Base-by-base conservation (phyloP, 495 filamentous ascomycete genomes). In the Tuber indicum region DNA sequence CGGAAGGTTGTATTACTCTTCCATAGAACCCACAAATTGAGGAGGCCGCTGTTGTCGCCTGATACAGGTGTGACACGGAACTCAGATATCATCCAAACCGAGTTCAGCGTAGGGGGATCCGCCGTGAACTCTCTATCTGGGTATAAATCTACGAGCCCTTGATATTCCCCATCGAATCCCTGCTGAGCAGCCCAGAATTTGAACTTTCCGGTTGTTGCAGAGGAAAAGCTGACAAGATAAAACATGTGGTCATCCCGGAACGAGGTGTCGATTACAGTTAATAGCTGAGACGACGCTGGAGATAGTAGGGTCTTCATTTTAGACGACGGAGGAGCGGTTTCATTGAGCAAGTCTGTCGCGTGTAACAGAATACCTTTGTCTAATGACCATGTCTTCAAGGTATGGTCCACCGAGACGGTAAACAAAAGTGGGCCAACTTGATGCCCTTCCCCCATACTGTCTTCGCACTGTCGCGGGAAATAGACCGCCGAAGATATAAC, bases 1-100 rank as follows among this genome's bases (percentile, higher is more conserved):
- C 91, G 87, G 84, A 94, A 90, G 77, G 91, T 88, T 79, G 91
- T 88, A 82, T 96, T 91, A 85, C 92, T 91, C 86, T 94, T 91
- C 94, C 93, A 95, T 66, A 96, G 85, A 19, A 94, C 88, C 96
- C 96, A 99, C 6, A 95, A 75, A 82, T 93, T 89, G 77, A 90
- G 89, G 26, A 84, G 84, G 19, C 81, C 75, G 9, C 80, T 75
- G 39, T 82, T 75, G 46, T 83, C 75, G 5, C 83, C 74, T 9
- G 77, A 78, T 41, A 85, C 85, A 2, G 88, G 83, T 52, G 88
- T 89, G 43, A 97, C 84, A 75, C 90, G 88, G 84, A 98, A 98
- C 79, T 97, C 93, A 19, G 92, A 91, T 77, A 97, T 86, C 75
- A 89, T 96, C 96, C 91, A 99, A 77, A 92, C 90, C 81, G 94